Percentiles rank a stretch among this genome's conserved stretches.
Evolutionary conservation across 1,139 yeast genomes (phyloP).

Genomic region (Yamadazyma pseudoaaseri): DNA sequence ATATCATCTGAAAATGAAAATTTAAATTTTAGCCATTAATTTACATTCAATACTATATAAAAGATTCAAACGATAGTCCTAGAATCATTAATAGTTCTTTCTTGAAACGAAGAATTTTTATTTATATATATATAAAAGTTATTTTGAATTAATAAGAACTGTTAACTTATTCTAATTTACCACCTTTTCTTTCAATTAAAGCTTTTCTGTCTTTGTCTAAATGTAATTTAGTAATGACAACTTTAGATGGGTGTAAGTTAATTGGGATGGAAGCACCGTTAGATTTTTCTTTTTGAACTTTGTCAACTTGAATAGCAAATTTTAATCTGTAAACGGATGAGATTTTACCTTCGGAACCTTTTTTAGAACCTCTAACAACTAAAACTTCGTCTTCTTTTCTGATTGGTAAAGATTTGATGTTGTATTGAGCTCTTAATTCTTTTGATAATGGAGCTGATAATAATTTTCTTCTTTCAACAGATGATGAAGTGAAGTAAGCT

Average conservation of each 20-base stretch:
- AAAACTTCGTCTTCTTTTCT: constrained; percentile 97
- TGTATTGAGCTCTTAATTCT: constrained; percentile 98
- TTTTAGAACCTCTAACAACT: constrained; percentile 98
- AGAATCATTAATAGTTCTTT: neutral
- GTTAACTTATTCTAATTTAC: constrained; percentile 30
- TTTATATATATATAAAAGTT: constrained; percentile 11
- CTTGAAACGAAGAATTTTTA: constrained; percentile 4
- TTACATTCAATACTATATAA: constrained; percentile 10
- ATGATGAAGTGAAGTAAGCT: constrained; percentile 99
- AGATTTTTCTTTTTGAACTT: constrained; percentile 96
- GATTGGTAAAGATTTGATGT: constrained; percentile 94
- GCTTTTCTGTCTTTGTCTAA: constrained; percentile 99
- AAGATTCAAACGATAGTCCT: constrained; percentile 1
- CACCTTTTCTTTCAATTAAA: constrained; percentile 65
- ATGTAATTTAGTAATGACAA: constrained; percentile 97
- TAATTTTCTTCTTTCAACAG: constrained; percentile 91
- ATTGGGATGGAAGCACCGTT: constrained; percentile 98
- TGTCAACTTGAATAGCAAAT: constrained; percentile 95
- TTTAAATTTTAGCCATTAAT: constrained; percentile 6
- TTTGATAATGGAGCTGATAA: constrained; percentile 99
- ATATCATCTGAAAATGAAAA: too few species aligned
- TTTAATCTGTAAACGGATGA: constrained; percentile 99
- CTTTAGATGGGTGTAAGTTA: constrained; percentile 98
- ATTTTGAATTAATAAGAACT: constrained; percentile 1
- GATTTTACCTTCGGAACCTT: constrained; percentile 99